Base-by-base conservation (phyloP, 2,329 filamentous ascomycete species). In the Rasamsonia emersonii region DNA sequence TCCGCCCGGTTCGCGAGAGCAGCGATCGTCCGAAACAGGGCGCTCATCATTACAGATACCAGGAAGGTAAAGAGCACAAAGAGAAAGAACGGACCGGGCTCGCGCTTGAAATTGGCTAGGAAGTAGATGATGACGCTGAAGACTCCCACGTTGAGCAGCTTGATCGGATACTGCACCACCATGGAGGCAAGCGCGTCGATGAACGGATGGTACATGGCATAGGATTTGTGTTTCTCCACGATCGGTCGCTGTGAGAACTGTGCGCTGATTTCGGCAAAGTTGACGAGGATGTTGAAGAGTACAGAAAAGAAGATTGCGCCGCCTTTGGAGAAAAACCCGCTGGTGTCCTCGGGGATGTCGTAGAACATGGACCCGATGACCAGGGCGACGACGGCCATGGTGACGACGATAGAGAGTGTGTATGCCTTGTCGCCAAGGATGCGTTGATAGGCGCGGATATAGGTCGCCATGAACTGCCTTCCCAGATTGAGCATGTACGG, bases 201-300 rank as follows among this genome's bases (percentile, higher is more conserved):
- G 2, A 82, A 86, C 0, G 88, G 86, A 50, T 93, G 88, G 50
- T 94, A 93, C 4, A 94, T 68, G 7, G 86, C 86, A 52, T 93
- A 94, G 37, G 81, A 77, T 38, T 70, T 65, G 47, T 95, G 88
- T 53, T 94, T 94, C 54, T 94, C 86, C 39, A 95, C 84, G 45
- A 94, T 93, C 2, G 84, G 82, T 15, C 88, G 79, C 71, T 94
- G 86, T 7, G 83, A 74, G 57, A 89, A 95, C 3, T 93, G 71
- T 0, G 82, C 86, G 23, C 91, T 59, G 53, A 93, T 89, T 57
- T 91, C 84, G 24, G 88, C 68, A 30, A 79, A 76, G 47, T 76
- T 81, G 34, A 79, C 70, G 46, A 91, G 88, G 23, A 82, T 84
- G 56, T 89, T 93, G 65, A 91, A 75, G 35, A 93, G 66, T 50